A percentile compares a stretch with the other conserved stretches of the same genome.
phyloP scores from a whole-genome alignment of 495 filamentous ascomycete genomes.

The Aspergillus bridgeri region DNA sequence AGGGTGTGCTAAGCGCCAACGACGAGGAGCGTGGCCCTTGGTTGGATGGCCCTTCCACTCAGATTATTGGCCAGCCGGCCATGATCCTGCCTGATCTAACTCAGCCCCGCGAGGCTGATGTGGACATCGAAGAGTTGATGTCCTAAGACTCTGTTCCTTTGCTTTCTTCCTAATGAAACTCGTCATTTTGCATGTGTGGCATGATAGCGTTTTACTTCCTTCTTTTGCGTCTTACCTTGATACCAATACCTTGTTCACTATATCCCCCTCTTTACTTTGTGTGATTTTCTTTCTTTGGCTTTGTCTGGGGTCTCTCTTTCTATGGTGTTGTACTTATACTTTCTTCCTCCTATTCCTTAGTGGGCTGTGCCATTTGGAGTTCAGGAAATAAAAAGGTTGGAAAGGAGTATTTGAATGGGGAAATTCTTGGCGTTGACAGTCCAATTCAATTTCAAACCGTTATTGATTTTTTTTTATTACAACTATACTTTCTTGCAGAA shows the following conservation, averaged over 20 bases:
- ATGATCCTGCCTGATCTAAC: slow-evolving; percentile 33
- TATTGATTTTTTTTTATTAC: too few species aligned
- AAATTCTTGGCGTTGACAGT: not conserved
- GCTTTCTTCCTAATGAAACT: not conserved
- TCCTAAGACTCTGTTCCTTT: slow-evolving; percentile 23
- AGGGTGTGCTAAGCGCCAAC: slow-evolving; percentile 72
- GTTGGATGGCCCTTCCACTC: slow-evolving; percentile 43
- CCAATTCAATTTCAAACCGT: not conserved
- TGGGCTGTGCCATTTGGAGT: slow-evolving; percentile 7
- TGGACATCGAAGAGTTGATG: slow-evolving; percentile 43
- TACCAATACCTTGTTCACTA: slow-evolving; percentile 23
- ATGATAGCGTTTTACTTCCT: slow-evolving; percentile 18
- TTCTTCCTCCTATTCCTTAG: not conserved
- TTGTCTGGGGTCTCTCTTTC: not conserved
- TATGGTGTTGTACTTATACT: slow-evolving; percentile 2
- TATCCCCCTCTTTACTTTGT: slow-evolving; percentile 1
- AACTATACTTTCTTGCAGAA: too few species aligned
- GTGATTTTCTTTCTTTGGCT: slow-evolving; percentile 8
- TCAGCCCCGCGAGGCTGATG: slow-evolving; percentile 30
- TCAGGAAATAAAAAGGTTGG: slow-evolving; percentile 1
- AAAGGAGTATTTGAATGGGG: not conserved
- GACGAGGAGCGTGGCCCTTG: slow-evolving; percentile 83
- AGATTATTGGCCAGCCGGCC: slow-evolving; percentile 41
- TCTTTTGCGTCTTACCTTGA: slow-evolving; percentile 14
- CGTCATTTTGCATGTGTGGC: slow-evolving; percentile 11